Evolutionary conservation across 2,329 filamentous ascomycete genomes (phyloP), one percentile per base, ranked within the genome.

Genomic region (Trichoderma asperellum): DNA sequence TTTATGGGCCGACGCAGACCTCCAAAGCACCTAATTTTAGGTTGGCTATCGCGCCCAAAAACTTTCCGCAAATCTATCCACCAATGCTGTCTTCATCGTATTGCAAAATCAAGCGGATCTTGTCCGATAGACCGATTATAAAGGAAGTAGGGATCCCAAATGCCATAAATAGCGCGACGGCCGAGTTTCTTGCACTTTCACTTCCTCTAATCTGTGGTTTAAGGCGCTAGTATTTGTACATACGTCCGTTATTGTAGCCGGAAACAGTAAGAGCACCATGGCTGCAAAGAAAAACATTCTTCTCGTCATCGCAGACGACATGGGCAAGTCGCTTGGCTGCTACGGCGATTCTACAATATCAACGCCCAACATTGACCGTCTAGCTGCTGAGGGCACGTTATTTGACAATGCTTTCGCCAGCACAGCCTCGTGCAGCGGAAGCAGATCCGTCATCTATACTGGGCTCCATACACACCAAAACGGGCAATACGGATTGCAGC

Each of bases 61-160:
- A 37, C 62, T 65, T 65, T 56, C 62, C 62, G 62, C 49, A 43
- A 65, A 65, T 65, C 62, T 56, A 56, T 65, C 62, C 62, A 56
- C 62, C 62, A 65, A 65, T 65, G 35, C 43, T 43, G 24, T 8
- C 10, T 56, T 34, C 24, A 43, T 14, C 27, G 8, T 43, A n/a
- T 56, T 52, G 18, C 34, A 29, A n/a, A 24, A 10, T 56, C n/a
- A 16, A 32, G 62, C 55, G 52, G 52, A 56, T 40, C 49, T 32
- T 32, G 35, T n/a, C 29, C n/a, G 16, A 37, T 32, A 53, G 52
- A 21, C 24, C 24, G 18, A 2, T n/a, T 40, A 56, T 29, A 56
- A 56, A 43, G 52, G 29, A 43, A 56, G 6, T 1, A 18, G 18
- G 11, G 47, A 16, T n/a, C 34, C 32, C 32, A 21, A 43, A 32